Conservation (phyloP, 805 yeast species). For the Suhomyces sp. region DNA sequence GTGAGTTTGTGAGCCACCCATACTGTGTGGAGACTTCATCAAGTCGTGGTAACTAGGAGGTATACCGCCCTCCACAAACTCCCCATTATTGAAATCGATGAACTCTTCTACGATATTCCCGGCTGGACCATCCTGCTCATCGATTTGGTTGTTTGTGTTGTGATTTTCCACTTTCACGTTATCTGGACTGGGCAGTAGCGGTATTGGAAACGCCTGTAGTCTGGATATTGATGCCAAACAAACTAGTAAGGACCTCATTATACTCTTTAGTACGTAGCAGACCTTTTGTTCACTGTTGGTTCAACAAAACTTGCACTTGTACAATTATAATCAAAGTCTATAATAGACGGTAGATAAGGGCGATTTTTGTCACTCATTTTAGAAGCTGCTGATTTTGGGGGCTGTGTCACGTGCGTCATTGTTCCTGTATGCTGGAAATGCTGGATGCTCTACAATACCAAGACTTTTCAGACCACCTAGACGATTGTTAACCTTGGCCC, state of each 20-base stretch:
- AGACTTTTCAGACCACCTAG: neutral
- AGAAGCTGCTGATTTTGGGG: neutral
- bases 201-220: conserved; percentile 1
- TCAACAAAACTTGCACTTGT: neutral
- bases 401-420: neutral
- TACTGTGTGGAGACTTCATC: neutral
- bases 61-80: neutral
- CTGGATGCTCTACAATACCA: neutral
- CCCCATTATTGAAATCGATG: neutral
- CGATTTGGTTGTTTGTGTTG: neutral
- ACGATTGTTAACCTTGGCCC: neutral
- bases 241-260: neutral
- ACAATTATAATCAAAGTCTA: too few species aligned
- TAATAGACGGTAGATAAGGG: neutral
- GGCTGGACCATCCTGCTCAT: neutral
- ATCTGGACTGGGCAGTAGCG: neutral
- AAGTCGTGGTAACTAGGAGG: neutral
- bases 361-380: neutral
- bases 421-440: neutral
- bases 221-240: neutral
- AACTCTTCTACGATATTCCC: neutral
- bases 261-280: neutral
- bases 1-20: neutral
- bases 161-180: neutral
- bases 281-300: neutral